Base-by-base conservation (phyloP, 768 basidiomycete species). In the Lentinula sp. region DNA sequence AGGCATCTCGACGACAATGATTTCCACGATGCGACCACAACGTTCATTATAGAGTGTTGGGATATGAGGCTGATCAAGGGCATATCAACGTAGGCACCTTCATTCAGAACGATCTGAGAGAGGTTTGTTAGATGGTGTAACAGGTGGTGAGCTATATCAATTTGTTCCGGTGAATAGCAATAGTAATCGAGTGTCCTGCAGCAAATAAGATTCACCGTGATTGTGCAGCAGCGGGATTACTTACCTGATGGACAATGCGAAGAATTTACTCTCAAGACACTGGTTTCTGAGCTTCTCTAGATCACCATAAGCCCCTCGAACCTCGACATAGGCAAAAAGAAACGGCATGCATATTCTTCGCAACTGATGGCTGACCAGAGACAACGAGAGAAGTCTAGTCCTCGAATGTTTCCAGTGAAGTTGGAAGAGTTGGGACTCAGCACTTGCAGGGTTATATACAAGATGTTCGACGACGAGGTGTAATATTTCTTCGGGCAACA, bases 281-380 rank as follows among this genome's bases (percentile, higher is more conserved):
- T 32, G 40, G 10, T 31, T 8, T 42, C 11, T 43, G 4, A 56
- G 55, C 40, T 56, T 56, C 21, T 40, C 18, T 13, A 56, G 23
- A 43, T 56, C 55, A 16, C 55, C 55, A 32, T 56, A 32, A 39
- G 40, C 39, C 3, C 55, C 55, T 40, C 40, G 18, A 43, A 56
- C 40, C 55, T 56, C 55, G 55, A 56, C 40, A 23, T 56, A 56
- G 16, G 55, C 55, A 31, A 56, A 56, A 21, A 56, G 55, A 32
- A 56, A 42, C 9, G 55, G 55, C 55, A 42, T 56, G 39, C 55
- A 56, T 40, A 56, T 56, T 56, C 55, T 56, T 43, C 55, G 39
- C 4, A 56, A n/a, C 28, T 56, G 55, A 28, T n/a, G n/a, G 28
- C 21, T 56, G 55, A 11, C 40, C 28, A 45, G 40, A 42, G 55